A percentile compares a stretch with the other conserved stretches of the same genome.
These are phyloP conservation scores for Hypoxylon crocopeplum DNA, from an alignment of 495 filamentous ascomycete species.

Conservation along the genomic window DNA sequence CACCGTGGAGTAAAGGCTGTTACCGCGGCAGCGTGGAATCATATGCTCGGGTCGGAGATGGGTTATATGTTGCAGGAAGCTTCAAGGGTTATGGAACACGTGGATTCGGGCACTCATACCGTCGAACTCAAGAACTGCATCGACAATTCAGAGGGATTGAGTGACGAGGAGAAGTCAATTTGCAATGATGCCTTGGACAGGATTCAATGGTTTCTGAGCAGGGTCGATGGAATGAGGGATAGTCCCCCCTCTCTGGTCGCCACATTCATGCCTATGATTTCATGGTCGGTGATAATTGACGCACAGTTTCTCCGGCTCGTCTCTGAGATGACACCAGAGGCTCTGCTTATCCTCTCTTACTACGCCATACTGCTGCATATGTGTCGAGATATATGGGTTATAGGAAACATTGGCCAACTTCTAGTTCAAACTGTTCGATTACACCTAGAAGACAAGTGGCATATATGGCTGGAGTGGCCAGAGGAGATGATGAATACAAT, in stretches of 20 bases:
- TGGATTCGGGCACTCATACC: constrained; percentile 12
- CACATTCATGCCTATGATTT: constrained; percentile 14
- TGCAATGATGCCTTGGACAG: constrained; percentile 12
- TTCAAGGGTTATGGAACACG: not conserved
- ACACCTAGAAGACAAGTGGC: constrained; percentile 22
- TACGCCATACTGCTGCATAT: constrained; percentile 20
- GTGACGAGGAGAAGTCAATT: constrained; percentile 1
- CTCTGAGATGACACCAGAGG: constrained; percentile 18
- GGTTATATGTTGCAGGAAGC: constrained; percentile 7
- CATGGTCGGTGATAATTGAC: constrained; percentile 21
- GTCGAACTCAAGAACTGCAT: constrained; percentile 15
- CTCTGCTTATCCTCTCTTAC: constrained; percentile 23
- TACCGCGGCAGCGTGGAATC: constrained; percentile 5
- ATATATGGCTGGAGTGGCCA: constrained; percentile 29
- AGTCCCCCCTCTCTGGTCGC: not conserved
- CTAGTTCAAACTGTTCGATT: constrained; percentile 17
- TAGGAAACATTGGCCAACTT: constrained; percentile 10
- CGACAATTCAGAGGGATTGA: constrained; percentile 4
- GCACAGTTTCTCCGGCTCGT: constrained; percentile 21
- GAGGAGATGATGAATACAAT: constrained; percentile 19
- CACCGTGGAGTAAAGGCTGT: constrained; percentile 10
- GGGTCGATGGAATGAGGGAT: not conserved
- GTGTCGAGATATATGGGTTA: constrained; percentile 23
- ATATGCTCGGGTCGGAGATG: constrained; percentile 24
- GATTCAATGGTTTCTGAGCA: constrained; percentile 25